Conservation (phyloP, 108 stramenopile genomes). For the Nitzschia inconspicua region DNA sequence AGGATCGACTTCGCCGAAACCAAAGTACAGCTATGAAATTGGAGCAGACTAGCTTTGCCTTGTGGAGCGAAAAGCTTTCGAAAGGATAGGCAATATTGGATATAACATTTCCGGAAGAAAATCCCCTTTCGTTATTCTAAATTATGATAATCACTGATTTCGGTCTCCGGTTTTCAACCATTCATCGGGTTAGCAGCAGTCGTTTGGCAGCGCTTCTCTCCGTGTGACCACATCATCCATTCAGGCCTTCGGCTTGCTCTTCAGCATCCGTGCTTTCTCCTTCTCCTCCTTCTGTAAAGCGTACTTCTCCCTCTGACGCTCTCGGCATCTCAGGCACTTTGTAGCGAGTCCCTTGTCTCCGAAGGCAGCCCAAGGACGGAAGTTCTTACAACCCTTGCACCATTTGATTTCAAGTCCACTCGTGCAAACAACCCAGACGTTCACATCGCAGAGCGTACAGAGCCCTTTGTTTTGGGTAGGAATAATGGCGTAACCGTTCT, state of each 20-base stretch:
- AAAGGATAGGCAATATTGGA: too few species aligned
- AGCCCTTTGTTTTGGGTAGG: constrained; percentile 91
- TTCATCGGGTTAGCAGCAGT: too few species aligned
- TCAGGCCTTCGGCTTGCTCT: constrained; percentile 21
- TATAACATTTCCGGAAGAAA: too few species aligned
- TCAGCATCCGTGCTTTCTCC: constrained; percentile 19
- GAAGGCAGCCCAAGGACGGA: constrained; percentile 87
- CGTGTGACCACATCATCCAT: too few species aligned
- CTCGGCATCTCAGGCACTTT: constrained; percentile 85
- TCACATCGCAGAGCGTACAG: constrained; percentile 85
- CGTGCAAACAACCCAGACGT: constrained; percentile 81
- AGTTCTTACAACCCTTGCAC: constrained; percentile 94
- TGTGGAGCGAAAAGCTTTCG: too few species aligned
- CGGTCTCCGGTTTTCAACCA: too few species aligned
- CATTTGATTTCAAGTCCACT: constrained; percentile 85
- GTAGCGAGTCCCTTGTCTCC: constrained; percentile 88
- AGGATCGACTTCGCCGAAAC: neutral
- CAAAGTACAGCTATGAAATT: constrained; percentile 28
- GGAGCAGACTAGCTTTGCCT: constrained; percentile 2
- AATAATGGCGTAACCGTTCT: constrained; percentile 41
- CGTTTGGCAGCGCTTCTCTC: too few species aligned
- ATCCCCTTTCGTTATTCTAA: too few species aligned
- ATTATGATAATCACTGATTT: too few species aligned
- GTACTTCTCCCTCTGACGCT: constrained; percentile 86
- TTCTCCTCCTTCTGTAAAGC: constrained; percentile 76